Evolutionary conservation across 495 filamentous ascomycete species (phyloP).

Genomic region (Platismatia glauca): DNA sequence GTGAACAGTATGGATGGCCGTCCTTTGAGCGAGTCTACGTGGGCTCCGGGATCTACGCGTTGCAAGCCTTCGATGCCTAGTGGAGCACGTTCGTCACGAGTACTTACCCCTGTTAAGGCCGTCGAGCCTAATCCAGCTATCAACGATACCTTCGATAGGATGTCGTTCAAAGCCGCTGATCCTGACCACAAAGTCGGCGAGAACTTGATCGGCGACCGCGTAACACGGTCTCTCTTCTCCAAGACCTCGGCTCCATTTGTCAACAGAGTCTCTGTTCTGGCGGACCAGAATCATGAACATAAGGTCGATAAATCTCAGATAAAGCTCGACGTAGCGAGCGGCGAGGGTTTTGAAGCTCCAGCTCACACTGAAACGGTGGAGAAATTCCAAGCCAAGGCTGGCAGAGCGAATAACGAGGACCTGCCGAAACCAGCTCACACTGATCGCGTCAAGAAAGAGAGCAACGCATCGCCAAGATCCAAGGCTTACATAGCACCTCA

Average conservation of each 20-base stretch:
- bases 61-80: background rate
- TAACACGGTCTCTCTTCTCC: background rate
- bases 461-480: background rate
- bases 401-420: background rate
- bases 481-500: background rate
- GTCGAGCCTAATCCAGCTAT: slow-evolving; percentile 4
- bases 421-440: background rate
- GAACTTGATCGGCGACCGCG: background rate
- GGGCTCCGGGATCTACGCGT: slow-evolving; percentile 5
- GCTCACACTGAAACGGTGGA: too few species aligned
- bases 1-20: slow-evolving; percentile 5
- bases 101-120: background rate
- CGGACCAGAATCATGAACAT: background rate
- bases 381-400: background rate
- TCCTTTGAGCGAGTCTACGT: slow-evolving; percentile 14
- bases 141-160: slow-evolving; percentile 15
- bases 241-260: background rate
- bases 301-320: too few species aligned
- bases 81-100: background rate
- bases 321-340: too few species aligned
- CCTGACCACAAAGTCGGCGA: background rate
- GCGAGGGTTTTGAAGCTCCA: too few species aligned
- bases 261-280: background rate
- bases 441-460: background rate
- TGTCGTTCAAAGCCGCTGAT: slow-evolving; percentile 20